Conservation (phyloP, 1,284 basidiomycete genomes). For the Wolfiporia cocos region DNA sequence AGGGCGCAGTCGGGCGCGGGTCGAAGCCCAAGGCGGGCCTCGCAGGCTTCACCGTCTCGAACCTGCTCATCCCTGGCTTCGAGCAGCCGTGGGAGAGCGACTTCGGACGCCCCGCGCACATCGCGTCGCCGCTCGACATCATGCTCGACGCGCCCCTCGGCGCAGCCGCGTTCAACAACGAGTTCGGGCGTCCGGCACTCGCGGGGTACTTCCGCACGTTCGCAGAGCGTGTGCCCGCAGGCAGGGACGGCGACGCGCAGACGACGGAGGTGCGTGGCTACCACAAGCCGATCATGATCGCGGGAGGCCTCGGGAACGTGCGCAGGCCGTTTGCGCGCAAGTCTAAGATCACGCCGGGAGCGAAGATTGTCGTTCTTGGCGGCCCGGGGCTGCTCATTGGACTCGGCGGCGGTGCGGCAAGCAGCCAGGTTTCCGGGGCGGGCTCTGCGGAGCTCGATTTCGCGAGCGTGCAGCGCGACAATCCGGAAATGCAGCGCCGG, state of each 20-base stretch:
- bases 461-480: constrained; percentile 95
- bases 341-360: constrained; percentile 66
- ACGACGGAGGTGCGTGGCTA: constrained; percentile 80
- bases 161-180: constrained; percentile 96
- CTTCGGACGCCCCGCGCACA: constrained; percentile 87
- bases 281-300: constrained; percentile 99
- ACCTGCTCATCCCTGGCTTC: constrained; percentile 86
- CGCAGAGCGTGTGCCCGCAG: constrained; percentile 59
- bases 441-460: constrained; percentile 93
- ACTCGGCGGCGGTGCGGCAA: constrained; percentile 93
- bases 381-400: constrained; percentile 97
- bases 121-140: constrained; percentile 92
- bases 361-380: constrained; percentile 91
- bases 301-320: constrained; percentile 94
- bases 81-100: constrained; percentile 90
- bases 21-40: constrained; percentile 97
- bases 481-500: constrained; percentile 96
- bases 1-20: constrained; percentile 92
- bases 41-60: constrained; percentile 92
- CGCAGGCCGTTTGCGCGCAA: constrained; percentile 79
- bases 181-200: constrained; percentile 92
- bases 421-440: constrained; percentile 85
- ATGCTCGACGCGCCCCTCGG: constrained; percentile 97
- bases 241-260: constrained; percentile 27
- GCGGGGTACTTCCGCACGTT: constrained; percentile 89